These are phyloP conservation scores for Eucalyptus shirleyi DNA, from an alignment of 345 rosid genomes.

Conservation along the genomic window DNA sequence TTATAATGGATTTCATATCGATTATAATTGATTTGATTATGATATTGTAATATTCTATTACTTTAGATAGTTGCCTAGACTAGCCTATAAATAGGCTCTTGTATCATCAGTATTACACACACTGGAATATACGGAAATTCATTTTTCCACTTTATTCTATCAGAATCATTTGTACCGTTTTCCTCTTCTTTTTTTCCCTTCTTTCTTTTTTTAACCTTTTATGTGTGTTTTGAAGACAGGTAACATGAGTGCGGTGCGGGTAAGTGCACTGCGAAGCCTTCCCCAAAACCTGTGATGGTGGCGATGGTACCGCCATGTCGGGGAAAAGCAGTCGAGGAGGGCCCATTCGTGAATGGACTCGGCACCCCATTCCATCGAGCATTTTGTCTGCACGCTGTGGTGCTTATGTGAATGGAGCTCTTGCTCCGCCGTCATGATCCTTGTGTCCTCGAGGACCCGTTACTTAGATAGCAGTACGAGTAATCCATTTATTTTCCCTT, in stretches of 20 bases:
- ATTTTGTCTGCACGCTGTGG: neutral
- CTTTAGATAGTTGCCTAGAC: too few relatives aligned
- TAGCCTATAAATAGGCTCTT: too few relatives aligned
- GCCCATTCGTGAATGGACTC: neutral
- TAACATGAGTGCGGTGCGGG: neutral
- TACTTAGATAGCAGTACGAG: neutral
- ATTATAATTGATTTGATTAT: too few relatives aligned
- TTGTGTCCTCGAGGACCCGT: neutral
- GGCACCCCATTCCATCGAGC: neutral
- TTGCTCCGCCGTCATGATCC: neutral
- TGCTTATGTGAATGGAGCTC: neutral
- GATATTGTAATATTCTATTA: too few relatives aligned
- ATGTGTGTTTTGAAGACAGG: neutral
- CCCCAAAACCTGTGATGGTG: neutral
- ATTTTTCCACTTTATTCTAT: too few relatives aligned
- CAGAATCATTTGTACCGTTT: neutral
- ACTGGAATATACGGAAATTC: too few relatives aligned
- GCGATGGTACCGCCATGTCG: neutral
- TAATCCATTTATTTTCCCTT: neutral
- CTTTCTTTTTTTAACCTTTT: neutral
- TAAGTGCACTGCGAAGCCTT: neutral
- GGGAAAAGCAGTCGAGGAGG: neutral
- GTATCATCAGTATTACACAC: too few relatives aligned
- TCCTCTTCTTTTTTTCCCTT: fast-evolving
- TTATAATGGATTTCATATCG: too few relatives aligned